These are phyloP conservation scores for Ophiostoma piceae DNA, from an alignment of 2,329 filamentous ascomycete genomes.

Conservation along the genomic window DNA sequence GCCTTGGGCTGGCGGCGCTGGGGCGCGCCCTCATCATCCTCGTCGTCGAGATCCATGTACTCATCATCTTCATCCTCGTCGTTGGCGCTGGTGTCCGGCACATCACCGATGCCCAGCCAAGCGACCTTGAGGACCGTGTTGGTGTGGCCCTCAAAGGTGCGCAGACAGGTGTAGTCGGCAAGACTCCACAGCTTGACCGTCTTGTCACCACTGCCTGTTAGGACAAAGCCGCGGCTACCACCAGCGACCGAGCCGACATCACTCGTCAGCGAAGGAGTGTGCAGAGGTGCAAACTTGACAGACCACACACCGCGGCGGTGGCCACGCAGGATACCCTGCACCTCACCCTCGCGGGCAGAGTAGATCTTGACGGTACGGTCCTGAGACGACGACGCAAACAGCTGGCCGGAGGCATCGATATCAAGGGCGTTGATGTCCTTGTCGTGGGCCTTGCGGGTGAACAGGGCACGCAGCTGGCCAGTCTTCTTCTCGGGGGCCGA, in stretches of 20 bases:
- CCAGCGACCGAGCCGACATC: constrained; percentile 67
- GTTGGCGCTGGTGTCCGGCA: constrained; percentile 39
- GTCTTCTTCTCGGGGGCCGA: constrained; percentile 36
- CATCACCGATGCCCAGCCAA: constrained; percentile 63
- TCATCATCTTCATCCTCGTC: constrained; percentile 39
- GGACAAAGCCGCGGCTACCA: constrained; percentile 63
- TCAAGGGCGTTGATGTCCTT: constrained; percentile 98
- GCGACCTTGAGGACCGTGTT: constrained; percentile 91
- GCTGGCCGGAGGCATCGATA: constrained; percentile 63
- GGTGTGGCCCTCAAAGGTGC: constrained; percentile 93
- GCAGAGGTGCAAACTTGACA: constrained; percentile 78
- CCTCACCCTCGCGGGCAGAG: constrained; percentile 83
- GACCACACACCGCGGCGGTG: constrained; percentile 96
- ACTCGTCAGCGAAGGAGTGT: constrained; percentile 67
- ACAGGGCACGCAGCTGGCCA: constrained; percentile 60
- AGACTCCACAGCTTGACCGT: constrained; percentile 94
- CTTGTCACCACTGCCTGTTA: constrained; percentile 93
- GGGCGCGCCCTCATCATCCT: not conserved
- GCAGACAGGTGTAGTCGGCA: constrained; percentile 82
- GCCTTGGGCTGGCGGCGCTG: constrained; percentile 7
- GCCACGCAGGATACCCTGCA: constrained; percentile 82
- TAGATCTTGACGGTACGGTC: constrained; percentile 97
- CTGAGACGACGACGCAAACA: constrained; percentile 95
- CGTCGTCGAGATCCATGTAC: constrained; percentile 19
- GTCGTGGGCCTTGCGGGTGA: constrained; percentile 92